Base-by-base conservation (phyloP, 805 yeast species). In the Cyberlindnera petersonii region DNA sequence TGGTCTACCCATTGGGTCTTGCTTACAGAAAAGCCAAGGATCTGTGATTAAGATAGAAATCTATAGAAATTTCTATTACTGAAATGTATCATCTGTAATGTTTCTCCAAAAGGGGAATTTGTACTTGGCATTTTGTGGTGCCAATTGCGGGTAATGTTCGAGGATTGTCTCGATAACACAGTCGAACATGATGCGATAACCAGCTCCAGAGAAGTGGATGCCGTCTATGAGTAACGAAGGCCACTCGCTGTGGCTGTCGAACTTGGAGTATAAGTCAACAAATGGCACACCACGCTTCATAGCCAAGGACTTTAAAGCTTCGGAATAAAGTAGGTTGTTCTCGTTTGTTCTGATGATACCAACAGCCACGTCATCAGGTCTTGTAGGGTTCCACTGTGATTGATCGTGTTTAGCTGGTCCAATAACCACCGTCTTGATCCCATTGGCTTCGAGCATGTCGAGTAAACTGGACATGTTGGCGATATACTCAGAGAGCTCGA, bases 361-460 rank as follows among this genome's bases (percentile, higher is more conserved):
- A 1, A 52, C 46, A 1, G 55, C 52, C 9, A 69, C 53, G 9
- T 64, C 70, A n/a, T 59, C 59, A 6, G 40, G 35, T 32, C 52
- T 53, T 3, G 40, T 23, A 1, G 61, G 57, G 24, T 66, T 61
- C 70, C 77, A 74, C 29, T 56, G 44, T 3, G 50, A 53, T n/a
- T 50, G 55, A 53, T 78, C 79, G 47, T 76, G 77, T 11, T 73
- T 55, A 0, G 74, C 82, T 0, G 91, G 87, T 0, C 86, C 78
- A 8, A 86, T 68, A 2, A 85, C 50, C 14, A 86, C 65, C 0
- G 77, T 66, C 26, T 69, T 71, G 37, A 82, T 73, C 3, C 64
- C 68, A 37, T 71, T 58, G 1, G 52, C 55, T 17, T 54, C 46
- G 22, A 74, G 66, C 43, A 66, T 46, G 6, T 62, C 47, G 11